Percentiles rank a stretch among this genome's conserved stretches.
These are phyloP conservation scores for Russula earlei DNA, from an alignment of 768 basidiomycete genomes.

Conservation along the genomic window DNA sequence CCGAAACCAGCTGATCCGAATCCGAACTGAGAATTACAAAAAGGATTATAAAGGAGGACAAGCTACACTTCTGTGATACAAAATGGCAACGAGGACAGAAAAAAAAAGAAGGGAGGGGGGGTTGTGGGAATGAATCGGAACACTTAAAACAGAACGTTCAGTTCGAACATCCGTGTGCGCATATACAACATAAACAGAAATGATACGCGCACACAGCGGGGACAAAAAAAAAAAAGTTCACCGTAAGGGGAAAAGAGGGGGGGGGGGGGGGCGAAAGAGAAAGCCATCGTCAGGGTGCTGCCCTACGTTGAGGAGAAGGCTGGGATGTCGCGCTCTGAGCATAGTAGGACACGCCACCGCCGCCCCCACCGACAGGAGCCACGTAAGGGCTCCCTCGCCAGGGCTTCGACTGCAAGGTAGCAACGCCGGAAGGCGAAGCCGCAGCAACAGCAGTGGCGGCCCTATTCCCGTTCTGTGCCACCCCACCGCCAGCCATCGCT, in stretches of 20 bases:
- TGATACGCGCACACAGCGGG: neutral
- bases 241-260: neutral
- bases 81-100: neutral
- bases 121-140: too few relatives aligned
- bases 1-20: neutral
- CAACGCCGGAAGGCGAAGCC: neutral
- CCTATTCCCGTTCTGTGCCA: constrained; percentile 2
- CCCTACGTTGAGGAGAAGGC: constrained; percentile 16
- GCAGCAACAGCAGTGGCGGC: neutral
- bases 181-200: neutral
- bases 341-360: constrained; percentile 1
- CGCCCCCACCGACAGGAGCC: neutral
- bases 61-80: constrained; percentile 11
- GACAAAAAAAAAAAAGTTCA: neutral
- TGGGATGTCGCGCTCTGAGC: neutral
- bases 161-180: neutral
- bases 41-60: neutral
- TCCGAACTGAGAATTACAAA: neutral
- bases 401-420: neutral
- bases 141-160: neutral
- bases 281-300: constrained; percentile 2
- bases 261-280: neutral
- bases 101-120: neutral
- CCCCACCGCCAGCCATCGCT: neutral
- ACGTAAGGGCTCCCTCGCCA: constrained; percentile 10